Evolutionary conservation across 805 yeast species (phyloP).

Genomic region (Nakazawaea holstii): DNA sequence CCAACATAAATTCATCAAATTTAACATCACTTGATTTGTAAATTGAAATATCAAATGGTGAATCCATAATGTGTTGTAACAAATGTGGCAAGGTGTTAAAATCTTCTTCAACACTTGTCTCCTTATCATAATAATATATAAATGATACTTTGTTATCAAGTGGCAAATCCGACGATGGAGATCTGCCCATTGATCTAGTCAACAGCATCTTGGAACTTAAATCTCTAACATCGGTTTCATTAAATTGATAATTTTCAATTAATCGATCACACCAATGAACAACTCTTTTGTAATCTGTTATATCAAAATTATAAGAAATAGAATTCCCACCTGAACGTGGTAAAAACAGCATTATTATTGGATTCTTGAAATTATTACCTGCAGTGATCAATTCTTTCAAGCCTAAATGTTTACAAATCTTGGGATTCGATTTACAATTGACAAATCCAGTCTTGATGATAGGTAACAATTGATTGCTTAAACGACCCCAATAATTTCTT

Average conservation of each 20-base stretch:
- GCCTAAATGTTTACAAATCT: constrained; percentile 49
- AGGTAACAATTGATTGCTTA: constrained; percentile 42
- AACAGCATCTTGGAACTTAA: constrained; percentile 20
- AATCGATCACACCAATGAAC: constrained; percentile 44
- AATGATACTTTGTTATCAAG: constrained; percentile 41
- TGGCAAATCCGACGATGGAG: constrained; percentile 22
- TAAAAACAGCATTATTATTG: constrained; percentile 37
- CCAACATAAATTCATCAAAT: constrained; percentile 31
- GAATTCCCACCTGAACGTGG: constrained; percentile 45
- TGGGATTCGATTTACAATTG: constrained; percentile 48
- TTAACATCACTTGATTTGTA: constrained; percentile 44
- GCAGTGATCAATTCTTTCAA: constrained; percentile 26
- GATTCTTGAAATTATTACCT: constrained; percentile 15
- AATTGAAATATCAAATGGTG: constrained; percentile 50
- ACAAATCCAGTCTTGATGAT: constrained; percentile 46
- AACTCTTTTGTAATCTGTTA: constrained; percentile 22
- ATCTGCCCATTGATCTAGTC: constrained; percentile 7
- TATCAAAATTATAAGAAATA: constrained; percentile 31
- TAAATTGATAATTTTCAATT: constrained; percentile 38
- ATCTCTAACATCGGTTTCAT: constrained; percentile 20
- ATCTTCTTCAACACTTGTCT: constrained; percentile 54
- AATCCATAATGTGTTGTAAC: constrained; percentile 52
- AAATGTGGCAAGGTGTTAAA: constrained; percentile 54
- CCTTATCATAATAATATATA: constrained; percentile 48
- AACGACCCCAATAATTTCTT: constrained; percentile 51